A percentile compares a stretch with the other conserved stretches of the same genome.
phyloP scores from a whole-genome alignment of 1,139 yeast genomes.

The Hansenula sp. region DNA sequence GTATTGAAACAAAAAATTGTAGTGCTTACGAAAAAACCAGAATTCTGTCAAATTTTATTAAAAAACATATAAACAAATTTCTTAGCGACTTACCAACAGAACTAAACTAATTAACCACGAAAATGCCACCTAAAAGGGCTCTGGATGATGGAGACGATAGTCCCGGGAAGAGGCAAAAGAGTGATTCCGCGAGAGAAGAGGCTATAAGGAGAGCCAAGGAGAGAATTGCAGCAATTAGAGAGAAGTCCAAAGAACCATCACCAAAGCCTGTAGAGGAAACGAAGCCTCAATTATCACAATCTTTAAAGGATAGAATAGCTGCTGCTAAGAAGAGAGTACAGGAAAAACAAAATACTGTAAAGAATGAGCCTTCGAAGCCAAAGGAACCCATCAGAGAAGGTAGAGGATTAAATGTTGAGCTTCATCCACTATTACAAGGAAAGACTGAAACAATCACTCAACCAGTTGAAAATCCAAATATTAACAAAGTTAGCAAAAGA shows the following conservation, averaged over 20 bases:
- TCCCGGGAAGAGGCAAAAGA: conserved; percentile 1
- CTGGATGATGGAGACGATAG: background rate
- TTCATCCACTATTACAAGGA: conserved; percentile 54
- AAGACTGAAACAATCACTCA: conserved; percentile 4
- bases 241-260: conserved; percentile 1
- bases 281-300: background rate
- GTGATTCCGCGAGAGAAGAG: conserved; percentile 7
- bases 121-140: conserved; percentile 1
- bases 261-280: background rate
- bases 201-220: conserved; percentile 21
- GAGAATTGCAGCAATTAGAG: conserved; percentile 15
- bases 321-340: conserved; percentile 3
- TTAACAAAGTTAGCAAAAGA: conserved; percentile 23
- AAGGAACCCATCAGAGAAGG: conserved; percentile 17
- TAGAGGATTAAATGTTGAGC: conserved; percentile 46
- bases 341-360: background rate
- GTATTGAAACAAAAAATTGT: too few relatives aligned
- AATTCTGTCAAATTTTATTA: too few relatives aligned
- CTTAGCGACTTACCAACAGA: too few relatives aligned
- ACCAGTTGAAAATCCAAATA: conserved; percentile 24
- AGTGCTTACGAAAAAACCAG: too few relatives aligned
- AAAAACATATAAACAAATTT: too few relatives aligned
- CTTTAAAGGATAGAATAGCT: background rate
- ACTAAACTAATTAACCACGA: too few relatives aligned
- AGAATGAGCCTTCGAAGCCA: background rate